Evolutionary conservation across 169 alveolate genomes (phyloP), one percentile per base, ranked within the genome.

Genomic region (Eimeria tenella): DNA sequence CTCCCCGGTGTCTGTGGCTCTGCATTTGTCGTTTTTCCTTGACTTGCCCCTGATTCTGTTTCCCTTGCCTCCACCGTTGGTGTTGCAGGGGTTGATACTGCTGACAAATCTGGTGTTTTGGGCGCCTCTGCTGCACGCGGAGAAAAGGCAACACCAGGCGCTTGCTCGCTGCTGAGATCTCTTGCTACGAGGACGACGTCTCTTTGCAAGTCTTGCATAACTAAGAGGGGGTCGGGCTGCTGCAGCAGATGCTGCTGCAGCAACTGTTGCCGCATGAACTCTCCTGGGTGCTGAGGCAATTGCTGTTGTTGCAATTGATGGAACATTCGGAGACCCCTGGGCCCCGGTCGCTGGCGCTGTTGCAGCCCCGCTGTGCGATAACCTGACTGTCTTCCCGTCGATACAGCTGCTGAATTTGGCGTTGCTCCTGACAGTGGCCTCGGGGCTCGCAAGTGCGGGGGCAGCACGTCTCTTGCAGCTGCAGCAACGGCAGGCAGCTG

Each of bases 371-470:
- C 60, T 21, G 65, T n/a, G 4, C 86, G 86, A 58, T 52, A 77
- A 19, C 60, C 52, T 53, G 60, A 62, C 68, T 77, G 86, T 77
- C 86, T 77, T 58, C 52, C 31, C n/a, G 65, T 62, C 21, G 68
- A 58, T 1, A 17, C 68, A 13, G 68, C 68, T 4, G 52, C 86
- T 71, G 56, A 52, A 11, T 52, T 11, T n/a, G 56, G 7, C 4
- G 55, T 10, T 71, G 58, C 82, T 71, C 58, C 56, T 71, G 75
- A 60, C 42, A 60, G 23, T 11, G 93, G 83, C 25, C 68, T 82
- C 11, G 68, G 31, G 68, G 94, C 87, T 8, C 94, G 94, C 81
- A 89, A 71, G 79, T 89, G 94, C 8, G 94, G 94, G 9, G 94
- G 94, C 31, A 58, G 88, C 31, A 31, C 94, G 42, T n/a, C 65